These are phyloP conservation scores for Platanus orientalis DNA, from an alignment of 164 flowering plant genomes.

Conservation along the genomic window DNA sequence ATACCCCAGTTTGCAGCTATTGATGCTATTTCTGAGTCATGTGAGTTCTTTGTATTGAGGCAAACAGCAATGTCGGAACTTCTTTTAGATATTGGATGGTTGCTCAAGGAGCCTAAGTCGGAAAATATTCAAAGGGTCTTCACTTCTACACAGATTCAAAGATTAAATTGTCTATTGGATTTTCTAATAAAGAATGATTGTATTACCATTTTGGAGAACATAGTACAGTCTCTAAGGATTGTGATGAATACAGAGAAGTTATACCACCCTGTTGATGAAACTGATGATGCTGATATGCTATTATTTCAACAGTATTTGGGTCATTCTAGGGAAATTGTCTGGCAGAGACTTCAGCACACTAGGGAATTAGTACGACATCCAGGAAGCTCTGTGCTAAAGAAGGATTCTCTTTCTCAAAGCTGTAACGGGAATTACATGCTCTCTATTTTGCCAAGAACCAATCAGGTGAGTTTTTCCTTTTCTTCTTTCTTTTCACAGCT, in stretches of 20 bases:
- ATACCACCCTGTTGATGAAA: slow-evolving; percentile 11
- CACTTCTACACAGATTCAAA: slow-evolving; percentile 44
- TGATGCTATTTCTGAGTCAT: slow-evolving; percentile 20
- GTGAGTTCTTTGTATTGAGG: slow-evolving; percentile 32
- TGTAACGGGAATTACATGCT: slow-evolving; percentile 9
- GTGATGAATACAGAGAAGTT: slow-evolving; percentile 22
- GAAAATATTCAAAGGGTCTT: slow-evolving; percentile 28
- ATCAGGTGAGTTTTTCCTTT: slow-evolving; percentile 31
- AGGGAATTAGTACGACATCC: slow-evolving; percentile 7
- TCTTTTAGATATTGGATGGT: slow-evolving; percentile 76
- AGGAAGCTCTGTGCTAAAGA: slow-evolving; percentile 6
- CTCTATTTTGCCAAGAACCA: slow-evolving; percentile 8
- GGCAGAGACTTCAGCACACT: slow-evolving; percentile 15
- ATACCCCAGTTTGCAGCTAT: slow-evolving; percentile 13
- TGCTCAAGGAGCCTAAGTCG: slow-evolving; percentile 48
- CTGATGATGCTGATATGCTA: slow-evolving; percentile 37
- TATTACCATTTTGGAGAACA: slow-evolving; percentile 43
- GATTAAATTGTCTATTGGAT: slow-evolving; percentile 45
- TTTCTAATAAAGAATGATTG: slow-evolving; percentile 47
- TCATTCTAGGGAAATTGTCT: slow-evolving; percentile 36
- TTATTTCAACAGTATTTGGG: slow-evolving; percentile 32
- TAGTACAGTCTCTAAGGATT: slow-evolving; percentile 31
- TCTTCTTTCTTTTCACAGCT: no score
- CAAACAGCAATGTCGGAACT: slow-evolving; percentile 51
- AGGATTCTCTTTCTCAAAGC: slow-evolving; percentile 9